A percentile compares a stretch with the other conserved stretches of the same genome.
Evolutionary conservation across 352 stramenopile genomes (phyloP).

Genomic region (Phytophthora kernoviae): DNA sequence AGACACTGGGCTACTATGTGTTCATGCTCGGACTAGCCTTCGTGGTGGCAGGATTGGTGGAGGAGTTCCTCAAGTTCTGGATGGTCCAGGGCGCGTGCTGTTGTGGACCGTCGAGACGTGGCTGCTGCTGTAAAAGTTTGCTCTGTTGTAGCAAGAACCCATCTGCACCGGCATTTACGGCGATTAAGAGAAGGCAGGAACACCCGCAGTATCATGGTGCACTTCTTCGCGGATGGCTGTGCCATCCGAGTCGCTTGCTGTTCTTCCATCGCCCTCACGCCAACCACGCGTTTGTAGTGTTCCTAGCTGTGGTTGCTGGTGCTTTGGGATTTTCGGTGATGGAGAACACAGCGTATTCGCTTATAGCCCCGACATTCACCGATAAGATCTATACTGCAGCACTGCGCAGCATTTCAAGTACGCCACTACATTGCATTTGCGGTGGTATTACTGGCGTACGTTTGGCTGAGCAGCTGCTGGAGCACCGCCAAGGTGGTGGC

Average conservation of each 20-base stretch:
- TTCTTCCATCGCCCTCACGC: constrained; percentile 46
- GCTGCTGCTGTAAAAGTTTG: constrained; percentile 12
- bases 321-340: constrained; percentile 65
- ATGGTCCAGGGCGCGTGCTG: constrained; percentile 61
- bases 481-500: constrained; percentile 20
- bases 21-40: constrained; percentile 61
- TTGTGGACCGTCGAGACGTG: constrained; percentile 23
- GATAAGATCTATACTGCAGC: constrained; percentile 45
- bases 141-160: constrained; percentile 20
- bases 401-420: constrained; percentile 47
- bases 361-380: constrained; percentile 33
- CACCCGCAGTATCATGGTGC: constrained; percentile 13
- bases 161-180: constrained; percentile 27
- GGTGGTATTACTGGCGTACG: constrained; percentile 67
- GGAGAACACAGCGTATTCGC: constrained; percentile 64
- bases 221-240: constrained; percentile 42
- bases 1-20: constrained; percentile 66
- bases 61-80: constrained; percentile 75
- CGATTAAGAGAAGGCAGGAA: constrained; percentile 31
- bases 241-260: constrained; percentile 53
- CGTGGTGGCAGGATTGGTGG: constrained; percentile 62
- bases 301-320: constrained; percentile 53
- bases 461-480: constrained; percentile 45
- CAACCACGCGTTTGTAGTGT: constrained; percentile 65
- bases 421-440: constrained; percentile 67